A percentile compares a stretch with the other conserved stretches of the same genome.
Evolutionary conservation across 768 basidiomycete genomes (phyloP).

Genomic region (Roridomyces roridus): DNA sequence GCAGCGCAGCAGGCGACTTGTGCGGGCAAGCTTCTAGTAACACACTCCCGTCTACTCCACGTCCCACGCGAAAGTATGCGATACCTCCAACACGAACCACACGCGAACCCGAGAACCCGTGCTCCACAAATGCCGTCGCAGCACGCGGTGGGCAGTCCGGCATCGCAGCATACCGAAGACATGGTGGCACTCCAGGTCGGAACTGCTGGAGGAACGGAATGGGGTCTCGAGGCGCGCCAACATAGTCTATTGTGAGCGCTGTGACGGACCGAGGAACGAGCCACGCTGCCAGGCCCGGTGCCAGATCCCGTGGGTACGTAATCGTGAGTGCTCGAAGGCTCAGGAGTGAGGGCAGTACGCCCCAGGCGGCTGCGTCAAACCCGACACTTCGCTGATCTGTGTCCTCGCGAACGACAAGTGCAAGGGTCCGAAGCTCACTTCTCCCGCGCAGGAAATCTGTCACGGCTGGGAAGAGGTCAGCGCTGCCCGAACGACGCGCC

Average conservation of each 20-base stretch:
- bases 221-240: conserved; percentile 45
- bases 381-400: conserved; percentile 57
- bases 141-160: conserved; percentile 52
- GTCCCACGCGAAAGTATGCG: conserved; percentile 58
- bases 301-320: conserved; percentile 67
- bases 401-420: conserved; percentile 54
- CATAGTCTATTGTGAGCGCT: conserved; percentile 52
- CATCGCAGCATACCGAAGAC: conserved; percentile 62
- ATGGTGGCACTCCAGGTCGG: conserved; percentile 59
- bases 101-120: conserved; percentile 67
- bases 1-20: conserved; percentile 49
- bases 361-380: conserved; percentile 75
- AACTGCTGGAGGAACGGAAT: conserved; percentile 61
- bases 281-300: conserved; percentile 70
- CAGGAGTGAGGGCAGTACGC: conserved; percentile 65
- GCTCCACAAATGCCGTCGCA: conserved; percentile 53
- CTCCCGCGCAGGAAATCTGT: conserved; percentile 69
- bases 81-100: conserved; percentile 56
- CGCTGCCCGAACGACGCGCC: conserved; percentile 52
- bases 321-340: conserved; percentile 62
- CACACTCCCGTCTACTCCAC: conserved; percentile 34
- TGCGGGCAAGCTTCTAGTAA: conserved; percentile 53
- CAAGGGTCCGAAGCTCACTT: conserved; percentile 55
- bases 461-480: conserved; percentile 73
- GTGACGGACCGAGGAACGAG: conserved; percentile 62